Evolutionary conservation across 2,329 filamentous ascomycete genomes (phyloP).

Genomic region (Colletotrichum somersetense): DNA sequence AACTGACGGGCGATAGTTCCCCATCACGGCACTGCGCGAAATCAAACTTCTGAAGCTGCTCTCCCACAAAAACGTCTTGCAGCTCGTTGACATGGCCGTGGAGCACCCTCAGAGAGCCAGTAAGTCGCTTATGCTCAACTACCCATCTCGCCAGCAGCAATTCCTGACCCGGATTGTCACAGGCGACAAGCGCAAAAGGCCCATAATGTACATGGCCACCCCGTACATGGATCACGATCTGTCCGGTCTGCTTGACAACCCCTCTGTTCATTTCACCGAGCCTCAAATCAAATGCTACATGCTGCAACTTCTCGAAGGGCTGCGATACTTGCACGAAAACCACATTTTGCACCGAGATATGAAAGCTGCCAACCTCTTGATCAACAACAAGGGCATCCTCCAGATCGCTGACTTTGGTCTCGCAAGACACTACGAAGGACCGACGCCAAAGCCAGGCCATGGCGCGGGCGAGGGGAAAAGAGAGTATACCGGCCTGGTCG

Average conservation of each 20-base stretch:
- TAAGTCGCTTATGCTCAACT: constrained; percentile 52
- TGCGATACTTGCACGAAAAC: constrained; percentile 90
- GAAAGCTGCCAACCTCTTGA: constrained; percentile 98
- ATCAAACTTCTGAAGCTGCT: constrained; percentile 97
- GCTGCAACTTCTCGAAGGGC: constrained; percentile 89
- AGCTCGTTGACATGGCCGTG: constrained; percentile 95
- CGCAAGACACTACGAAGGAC: constrained; percentile 91
- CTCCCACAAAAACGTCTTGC: constrained; percentile 89
- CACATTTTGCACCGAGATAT: constrained; percentile 96
- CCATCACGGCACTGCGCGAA: constrained; percentile 97
- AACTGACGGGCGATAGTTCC: constrained; percentile 70
- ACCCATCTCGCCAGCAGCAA: constrained; percentile 26
- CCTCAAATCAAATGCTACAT: constrained; percentile 98
- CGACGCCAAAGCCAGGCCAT: constrained; percentile 78
- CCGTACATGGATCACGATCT: constrained; percentile 99
- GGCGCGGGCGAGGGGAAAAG: constrained; percentile 87
- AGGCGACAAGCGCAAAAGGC: constrained; percentile 83
- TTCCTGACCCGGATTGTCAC: constrained; percentile 46
- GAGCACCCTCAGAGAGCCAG: constrained; percentile 77
- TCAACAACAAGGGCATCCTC: constrained; percentile 92
- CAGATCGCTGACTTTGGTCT: constrained; percentile 98
- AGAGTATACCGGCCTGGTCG: constrained; percentile 96
- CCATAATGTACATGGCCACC: constrained; percentile 98
- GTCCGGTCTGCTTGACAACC: constrained; percentile 96
- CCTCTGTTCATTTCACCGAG: constrained; percentile 86